These are phyloP conservation scores for Avicennia marina DNA, from an alignment of 257 asterid genomes.

Conservation along the genomic window DNA sequence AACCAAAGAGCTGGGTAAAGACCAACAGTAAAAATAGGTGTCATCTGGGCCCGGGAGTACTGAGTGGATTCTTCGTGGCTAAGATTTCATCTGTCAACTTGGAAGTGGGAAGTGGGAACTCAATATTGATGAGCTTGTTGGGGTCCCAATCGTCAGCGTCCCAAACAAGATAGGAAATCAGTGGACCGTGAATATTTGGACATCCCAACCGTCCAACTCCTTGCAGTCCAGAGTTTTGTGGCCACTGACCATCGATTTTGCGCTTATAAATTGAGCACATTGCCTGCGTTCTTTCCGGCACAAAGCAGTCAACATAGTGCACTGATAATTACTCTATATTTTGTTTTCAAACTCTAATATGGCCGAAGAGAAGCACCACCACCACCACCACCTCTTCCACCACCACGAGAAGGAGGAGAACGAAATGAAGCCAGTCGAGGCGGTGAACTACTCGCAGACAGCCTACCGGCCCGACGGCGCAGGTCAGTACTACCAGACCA, in stretches of 20 bases:
- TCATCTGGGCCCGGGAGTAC: not conserved
- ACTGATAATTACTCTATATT: too few species aligned
- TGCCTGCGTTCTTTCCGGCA: too few species aligned
- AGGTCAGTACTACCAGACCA: constrained; percentile 9
- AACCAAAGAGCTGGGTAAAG: too few species aligned
- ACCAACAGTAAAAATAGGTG: too few species aligned
- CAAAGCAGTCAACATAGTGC: too few species aligned
- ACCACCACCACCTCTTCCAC: constrained; percentile 44
- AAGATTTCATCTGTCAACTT: too few species aligned
- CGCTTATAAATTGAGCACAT: too few species aligned
- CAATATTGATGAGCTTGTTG: not conserved
- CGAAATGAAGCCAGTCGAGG: not conserved
- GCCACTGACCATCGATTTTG: too few species aligned
- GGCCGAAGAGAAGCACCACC: constrained; percentile 47
- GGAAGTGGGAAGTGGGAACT: not conserved
- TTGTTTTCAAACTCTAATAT: constrained; percentile 14
- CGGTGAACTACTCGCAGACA: not conserved
- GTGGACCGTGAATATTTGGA: too few species aligned
- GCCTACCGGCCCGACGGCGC: constrained; percentile 11
- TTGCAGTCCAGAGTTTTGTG: too few species aligned
- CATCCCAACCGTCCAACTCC: too few species aligned
- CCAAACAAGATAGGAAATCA: too few species aligned
- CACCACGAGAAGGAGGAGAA: constrained; percentile 42
- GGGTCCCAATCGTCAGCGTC: constrained; percentile 8
- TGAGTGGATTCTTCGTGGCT: constrained; percentile 9